Conservation (phyloP, 306 rosid genomes). For the Alnus glutinosa region DNA sequence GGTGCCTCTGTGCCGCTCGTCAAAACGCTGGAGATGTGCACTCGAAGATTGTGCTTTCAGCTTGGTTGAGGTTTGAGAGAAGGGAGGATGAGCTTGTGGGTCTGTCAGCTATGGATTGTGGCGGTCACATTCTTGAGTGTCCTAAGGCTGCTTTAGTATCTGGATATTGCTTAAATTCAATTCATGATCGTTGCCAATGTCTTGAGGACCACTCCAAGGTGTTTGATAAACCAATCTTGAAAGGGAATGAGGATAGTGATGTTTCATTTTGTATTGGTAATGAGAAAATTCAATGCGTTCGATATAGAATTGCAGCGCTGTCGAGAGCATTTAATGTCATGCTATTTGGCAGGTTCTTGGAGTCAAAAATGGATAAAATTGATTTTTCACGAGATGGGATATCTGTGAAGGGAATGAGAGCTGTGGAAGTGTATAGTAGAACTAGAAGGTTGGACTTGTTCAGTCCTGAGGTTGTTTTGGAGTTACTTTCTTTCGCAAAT, state of each 20-base stretch:
- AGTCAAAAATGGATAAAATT: slow-evolving; percentile 53
- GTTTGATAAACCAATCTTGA: neutral
- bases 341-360: slow-evolving; percentile 72
- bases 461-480: slow-evolving; percentile 55
- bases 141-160: slow-evolving; percentile 60
- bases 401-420: slow-evolving; percentile 59
- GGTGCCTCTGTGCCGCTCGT: slow-evolving; percentile 59
- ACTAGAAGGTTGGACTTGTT: slow-evolving; percentile 57
- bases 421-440: slow-evolving; percentile 72
- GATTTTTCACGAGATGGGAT: slow-evolving; percentile 68
- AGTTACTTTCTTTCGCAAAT: slow-evolving; percentile 68
- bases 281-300: slow-evolving; percentile 56
- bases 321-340: slow-evolving; percentile 67
- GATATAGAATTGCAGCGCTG: slow-evolving; percentile 56
- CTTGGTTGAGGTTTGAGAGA: slow-evolving; percentile 77
- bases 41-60: slow-evolving; percentile 70
- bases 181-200: slow-evolving; percentile 53
- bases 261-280: slow-evolving; percentile 57
- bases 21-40: slow-evolving; percentile 60
- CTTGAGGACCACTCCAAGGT: slow-evolving; percentile 34
- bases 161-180: slow-evolving; percentile 46
- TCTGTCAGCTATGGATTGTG: slow-evolving; percentile 57
- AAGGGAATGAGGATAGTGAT: slow-evolving; percentile 48
- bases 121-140: slow-evolving; percentile 68
- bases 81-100: slow-evolving; percentile 79